Evolutionary conservation across 2,329 filamentous ascomycete genomes (phyloP).

Genomic region (Aspergillus sp.): DNA sequence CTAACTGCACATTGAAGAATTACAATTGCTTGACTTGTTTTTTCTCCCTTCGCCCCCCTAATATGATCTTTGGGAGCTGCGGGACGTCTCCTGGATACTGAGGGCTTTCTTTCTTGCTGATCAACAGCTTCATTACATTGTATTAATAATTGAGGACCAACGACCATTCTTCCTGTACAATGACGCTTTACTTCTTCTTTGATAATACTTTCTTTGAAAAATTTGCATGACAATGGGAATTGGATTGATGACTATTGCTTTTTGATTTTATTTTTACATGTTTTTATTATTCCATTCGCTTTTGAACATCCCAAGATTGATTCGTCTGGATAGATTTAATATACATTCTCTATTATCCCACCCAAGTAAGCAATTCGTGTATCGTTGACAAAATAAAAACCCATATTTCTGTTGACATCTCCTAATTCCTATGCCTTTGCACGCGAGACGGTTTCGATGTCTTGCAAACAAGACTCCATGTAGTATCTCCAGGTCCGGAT

Average conservation of each 20-base stretch:
- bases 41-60: slow-evolving; percentile 1
- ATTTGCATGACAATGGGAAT: neutral
- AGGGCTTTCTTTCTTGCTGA: slow-evolving; percentile 11
- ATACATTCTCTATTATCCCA: neutral
- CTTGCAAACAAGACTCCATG: slow-evolving; percentile 12
- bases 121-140: slow-evolving; percentile 18
- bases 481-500: slow-evolving; percentile 4
- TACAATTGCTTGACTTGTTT: neutral
- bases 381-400: neutral
- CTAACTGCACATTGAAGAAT: neutral
- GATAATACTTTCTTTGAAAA: slow-evolving; percentile 1
- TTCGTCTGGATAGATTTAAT: no score
- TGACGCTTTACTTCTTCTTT: slow-evolving; percentile 15
- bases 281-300: neutral
- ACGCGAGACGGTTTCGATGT: neutral
- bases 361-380: neutral
- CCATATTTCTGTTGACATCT: no score
- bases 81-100: slow-evolving; percentile 23
- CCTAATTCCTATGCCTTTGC: no score
- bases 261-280: no score
- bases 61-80: slow-evolving; percentile 20
- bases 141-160: slow-evolving; percentile 27
- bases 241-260: neutral
- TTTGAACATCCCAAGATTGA: no score
- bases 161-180: slow-evolving; percentile 17